These are phyloP conservation scores for Onygenales sp. DNA, from an alignment of 2,329 filamentous ascomycete species.

Conservation along the genomic window DNA sequence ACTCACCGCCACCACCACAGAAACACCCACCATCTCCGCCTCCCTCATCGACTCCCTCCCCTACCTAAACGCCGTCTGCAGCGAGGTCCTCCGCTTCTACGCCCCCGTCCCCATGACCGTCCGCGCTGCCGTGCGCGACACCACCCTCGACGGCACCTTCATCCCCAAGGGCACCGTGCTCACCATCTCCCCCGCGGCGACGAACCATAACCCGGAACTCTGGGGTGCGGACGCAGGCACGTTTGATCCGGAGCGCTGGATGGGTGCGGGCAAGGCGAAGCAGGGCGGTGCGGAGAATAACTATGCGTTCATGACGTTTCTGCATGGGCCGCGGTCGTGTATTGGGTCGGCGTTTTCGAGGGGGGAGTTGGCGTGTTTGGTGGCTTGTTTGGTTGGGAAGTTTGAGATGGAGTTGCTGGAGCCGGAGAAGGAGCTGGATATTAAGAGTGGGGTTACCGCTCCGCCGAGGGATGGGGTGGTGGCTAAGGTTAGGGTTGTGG, in stretches of 20 bases:
- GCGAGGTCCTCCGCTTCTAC: conserved; percentile 65
- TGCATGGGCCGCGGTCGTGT: conserved; percentile 78
- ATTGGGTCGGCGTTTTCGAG: conserved; percentile 75
- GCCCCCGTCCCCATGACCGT: conserved; percentile 62
- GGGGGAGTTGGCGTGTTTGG: conserved; percentile 73
- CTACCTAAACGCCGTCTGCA: conserved; percentile 71
- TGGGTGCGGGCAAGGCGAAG: conserved; percentile 42
- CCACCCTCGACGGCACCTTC: conserved; percentile 52
- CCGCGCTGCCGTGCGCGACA: conserved; percentile 57
- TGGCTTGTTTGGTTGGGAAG: conserved; percentile 66
- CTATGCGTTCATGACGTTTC: conserved; percentile 69
- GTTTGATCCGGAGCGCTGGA: conserved; percentile 75
- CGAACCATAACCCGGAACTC: conserved; percentile 57
- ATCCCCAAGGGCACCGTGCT: conserved; percentile 64
- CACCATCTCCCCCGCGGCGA: conserved; percentile 54
- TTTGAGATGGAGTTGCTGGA: conserved; percentile 44
- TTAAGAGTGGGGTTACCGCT: conserved; percentile 28
- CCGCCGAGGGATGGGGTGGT: conserved; percentile 32
- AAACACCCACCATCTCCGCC: conserved; percentile 51
- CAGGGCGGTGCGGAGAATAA: conserved; percentile 63
- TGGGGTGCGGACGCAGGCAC: conserved; percentile 68
- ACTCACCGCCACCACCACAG: conserved; percentile 43
- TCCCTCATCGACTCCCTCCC: conserved; percentile 57
- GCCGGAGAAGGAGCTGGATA: conserved; percentile 26
- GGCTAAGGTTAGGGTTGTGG: conserved; percentile 23